Evolutionary conservation across 805 yeast genomes (phyloP).

Genomic region (Priceomyces carsonii): DNA sequence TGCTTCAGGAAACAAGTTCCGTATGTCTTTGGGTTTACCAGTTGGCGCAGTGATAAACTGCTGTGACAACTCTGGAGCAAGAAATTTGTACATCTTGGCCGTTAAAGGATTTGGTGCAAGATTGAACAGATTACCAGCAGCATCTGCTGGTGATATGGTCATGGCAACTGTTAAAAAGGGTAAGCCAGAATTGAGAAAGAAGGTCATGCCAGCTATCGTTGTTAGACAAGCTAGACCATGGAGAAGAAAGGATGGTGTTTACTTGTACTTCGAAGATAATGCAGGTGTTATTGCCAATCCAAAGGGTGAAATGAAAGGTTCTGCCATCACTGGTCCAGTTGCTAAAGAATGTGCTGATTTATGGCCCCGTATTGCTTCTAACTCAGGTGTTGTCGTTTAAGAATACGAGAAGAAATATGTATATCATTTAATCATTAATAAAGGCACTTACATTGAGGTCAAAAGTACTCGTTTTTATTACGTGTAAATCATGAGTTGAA

Average conservation of each 20-base stretch:
- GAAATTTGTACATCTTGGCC: constrained; percentile 97
- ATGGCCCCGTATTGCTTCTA: constrained; percentile 99
- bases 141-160: constrained; percentile 99
- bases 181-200: constrained; percentile 99
- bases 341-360: constrained; percentile 99
- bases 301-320: constrained; percentile 99
- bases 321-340: constrained; percentile 99
- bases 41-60: constrained; percentile 99
- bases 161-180: constrained; percentile 99
- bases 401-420: not conserved
- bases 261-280: constrained; percentile 99
- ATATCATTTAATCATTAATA: constrained; percentile 4
- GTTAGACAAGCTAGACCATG: constrained; percentile 99
- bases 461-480: too few relatives aligned
- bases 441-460: constrained; percentile 1
- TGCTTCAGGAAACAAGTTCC: constrained; percentile 99
- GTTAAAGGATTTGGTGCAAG: constrained; percentile 99
- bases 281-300: constrained; percentile 99
- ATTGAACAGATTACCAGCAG: constrained; percentile 99
- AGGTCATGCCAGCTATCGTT: constrained; percentile 99
- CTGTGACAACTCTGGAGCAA: constrained; percentile 99
- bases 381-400: constrained; percentile 99
- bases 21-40: constrained; percentile 99
- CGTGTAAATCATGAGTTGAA: too few relatives aligned
- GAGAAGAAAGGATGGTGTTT: constrained; percentile 99